Base-by-base conservation (phyloP, 2,329 filamentous ascomycete species). In the Mycocentrospora acerina region DNA sequence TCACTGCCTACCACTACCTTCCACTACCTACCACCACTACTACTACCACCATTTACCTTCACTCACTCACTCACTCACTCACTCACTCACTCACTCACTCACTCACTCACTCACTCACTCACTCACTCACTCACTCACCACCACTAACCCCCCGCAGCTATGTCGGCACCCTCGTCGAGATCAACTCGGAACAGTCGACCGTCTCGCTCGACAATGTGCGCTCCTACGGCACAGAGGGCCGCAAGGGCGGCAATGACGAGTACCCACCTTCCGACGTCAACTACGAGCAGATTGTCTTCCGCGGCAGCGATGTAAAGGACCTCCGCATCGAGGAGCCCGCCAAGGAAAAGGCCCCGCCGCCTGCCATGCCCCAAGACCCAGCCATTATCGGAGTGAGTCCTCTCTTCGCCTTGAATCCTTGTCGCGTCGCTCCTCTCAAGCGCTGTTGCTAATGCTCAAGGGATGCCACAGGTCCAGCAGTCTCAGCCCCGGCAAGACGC, bases 251-350 rank as follows among this genome's bases (percentile, higher is more conserved):
- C 13, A 80, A 85, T 13, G 87, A 94, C 50, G 90, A 95, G 71
- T 86, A 95, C 42, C 73, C 86, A 25, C 80, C 89, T 3, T 91
- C 88, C 24, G 85, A 93, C 46, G 88, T 88, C 66, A 80, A 95
- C 62, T 98, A 96, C 75, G 93, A 97, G 67, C 97, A 96, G 74
- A 97, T 98, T 63, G 90, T 98, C 51, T 98, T 98, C 71, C 86
- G 91, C 45, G 93, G 93, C 57, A 96, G 89, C 69, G 93, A 98
- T 75, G 93, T 98, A 64, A 98, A 98, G 73, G 93, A 98, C 69
- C 78, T 98, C 60, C 87, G 89, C 59, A 91, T 98, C 61, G 90
- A 95, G 62, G 86, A 95, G 58, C 80, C 84, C 30, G 82, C 86
- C 27, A 80, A 82, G 55, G 74, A 82, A 48, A 81, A 82, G 58